These are phyloP conservation scores for Hypoxylon intermedium DNA, from an alignment of 495 filamentous ascomycete genomes.

Conservation along the genomic window DNA sequence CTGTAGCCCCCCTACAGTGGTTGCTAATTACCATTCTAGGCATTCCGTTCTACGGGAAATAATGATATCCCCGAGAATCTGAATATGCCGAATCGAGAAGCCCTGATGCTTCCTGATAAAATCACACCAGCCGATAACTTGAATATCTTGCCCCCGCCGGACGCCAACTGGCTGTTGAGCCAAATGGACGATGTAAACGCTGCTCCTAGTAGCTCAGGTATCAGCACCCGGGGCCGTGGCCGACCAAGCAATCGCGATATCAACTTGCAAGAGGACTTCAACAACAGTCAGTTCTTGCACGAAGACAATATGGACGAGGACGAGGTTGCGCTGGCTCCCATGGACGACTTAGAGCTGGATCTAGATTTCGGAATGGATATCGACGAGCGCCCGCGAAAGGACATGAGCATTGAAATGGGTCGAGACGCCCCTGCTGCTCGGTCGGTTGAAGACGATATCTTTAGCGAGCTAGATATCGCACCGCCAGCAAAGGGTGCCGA, in stretches of 20 bases:
- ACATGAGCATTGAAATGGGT: constrained; percentile 82
- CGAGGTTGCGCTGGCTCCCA: constrained; percentile 57
- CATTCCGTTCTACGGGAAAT: constrained; percentile 79
- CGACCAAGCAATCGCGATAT: constrained; percentile 70
- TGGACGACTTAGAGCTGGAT: constrained; percentile 62
- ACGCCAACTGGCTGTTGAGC: constrained; percentile 75
- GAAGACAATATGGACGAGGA: constrained; percentile 65
- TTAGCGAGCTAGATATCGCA: constrained; percentile 67
- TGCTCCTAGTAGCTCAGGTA: constrained; percentile 47
- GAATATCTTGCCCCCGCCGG: constrained; percentile 67
- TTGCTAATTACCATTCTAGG: constrained; percentile 59
- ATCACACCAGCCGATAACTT: constrained; percentile 90
- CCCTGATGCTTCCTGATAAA: constrained; percentile 82
- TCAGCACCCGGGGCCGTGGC: constrained; percentile 53
- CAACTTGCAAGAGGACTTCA: constrained; percentile 64
- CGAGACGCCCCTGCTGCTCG: constrained; percentile 75
- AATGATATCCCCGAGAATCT: constrained; percentile 76
- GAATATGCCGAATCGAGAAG: constrained; percentile 68
- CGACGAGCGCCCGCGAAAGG: constrained; percentile 54
- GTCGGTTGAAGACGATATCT: constrained; percentile 72
- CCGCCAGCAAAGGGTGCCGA: constrained; percentile 55
- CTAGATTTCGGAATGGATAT: constrained; percentile 66
- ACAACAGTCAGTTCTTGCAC: constrained; percentile 71
- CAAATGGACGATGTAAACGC: constrained; percentile 64
- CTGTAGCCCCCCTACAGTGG: background rate